These are phyloP conservation scores for Salvia rosmarinus DNA, from an alignment of 257 asterid genomes.

Conservation along the genomic window DNA sequence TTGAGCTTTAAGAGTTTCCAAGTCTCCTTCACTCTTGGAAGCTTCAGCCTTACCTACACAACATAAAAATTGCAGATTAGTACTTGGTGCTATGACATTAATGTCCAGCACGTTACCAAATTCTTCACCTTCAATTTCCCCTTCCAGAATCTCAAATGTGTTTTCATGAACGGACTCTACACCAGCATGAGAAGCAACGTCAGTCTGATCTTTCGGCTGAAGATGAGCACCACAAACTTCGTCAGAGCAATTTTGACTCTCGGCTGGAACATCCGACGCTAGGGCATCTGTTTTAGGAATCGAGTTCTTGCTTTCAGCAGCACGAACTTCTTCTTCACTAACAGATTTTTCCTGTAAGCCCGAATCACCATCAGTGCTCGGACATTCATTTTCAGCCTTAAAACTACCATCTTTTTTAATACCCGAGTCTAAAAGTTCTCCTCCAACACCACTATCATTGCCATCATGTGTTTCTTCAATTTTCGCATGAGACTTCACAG, in stretches of 20 bases:
- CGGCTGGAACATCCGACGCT: slow-evolving; percentile 32
- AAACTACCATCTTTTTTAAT: slow-evolving; percentile 21
- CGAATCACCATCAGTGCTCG: slow-evolving; percentile 20
- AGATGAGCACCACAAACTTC: slow-evolving; percentile 30
- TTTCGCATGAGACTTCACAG: slow-evolving; percentile 29
- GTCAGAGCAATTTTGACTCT: slow-evolving; percentile 25
- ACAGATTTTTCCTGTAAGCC: slow-evolving; percentile 28
- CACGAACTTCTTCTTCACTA: slow-evolving; percentile 30
- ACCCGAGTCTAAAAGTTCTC: slow-evolving; percentile 22
- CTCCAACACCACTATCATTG: slow-evolving; percentile 7
- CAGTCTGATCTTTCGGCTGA: slow-evolving; percentile 27
- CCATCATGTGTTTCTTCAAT: slow-evolving; percentile 31
- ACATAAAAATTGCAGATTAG: slow-evolving; percentile 36
- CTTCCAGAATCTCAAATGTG: slow-evolving; percentile 40
- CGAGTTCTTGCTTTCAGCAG: slow-evolving; percentile 33
- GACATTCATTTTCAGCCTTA: slow-evolving; percentile 5
- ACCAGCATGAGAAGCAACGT: slow-evolving; percentile 33
- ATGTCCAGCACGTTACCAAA: slow-evolving; percentile 48
- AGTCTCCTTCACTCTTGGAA: slow-evolving; percentile 31
- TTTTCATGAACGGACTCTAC: slow-evolving; percentile 37
- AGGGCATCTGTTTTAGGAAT: slow-evolving; percentile 37
- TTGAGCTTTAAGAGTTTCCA: slow-evolving; percentile 34
- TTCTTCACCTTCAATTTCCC: slow-evolving; percentile 48
- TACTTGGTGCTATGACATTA: slow-evolving; percentile 33
- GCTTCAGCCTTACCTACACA: slow-evolving; percentile 36